Evolutionary conservation across 2,329 filamentous ascomycete genomes (phyloP), one percentile per base, ranked within the genome.

Genomic region (Rhynchosporium graminicola): DNA sequence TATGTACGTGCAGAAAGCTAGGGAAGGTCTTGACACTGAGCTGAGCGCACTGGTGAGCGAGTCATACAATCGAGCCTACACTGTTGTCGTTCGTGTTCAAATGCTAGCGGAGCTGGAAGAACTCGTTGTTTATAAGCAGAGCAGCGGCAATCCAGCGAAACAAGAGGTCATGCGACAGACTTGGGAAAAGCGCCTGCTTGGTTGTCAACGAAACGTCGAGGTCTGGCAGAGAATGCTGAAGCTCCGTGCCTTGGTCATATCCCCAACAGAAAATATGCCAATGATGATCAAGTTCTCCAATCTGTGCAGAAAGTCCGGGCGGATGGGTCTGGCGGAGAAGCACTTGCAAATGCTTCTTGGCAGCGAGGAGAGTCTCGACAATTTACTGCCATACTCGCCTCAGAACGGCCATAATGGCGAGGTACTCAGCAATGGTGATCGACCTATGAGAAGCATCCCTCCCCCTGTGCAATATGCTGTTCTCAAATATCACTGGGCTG

Each of bases 271-370:
- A 75, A 97, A 97, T 72, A 92, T 96, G 81, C 91, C 96, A 72
- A 99, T 99, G 92, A 97, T 93, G 87, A 98, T 99, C 80, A 99
- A 99, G 75, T 99, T 97, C 75, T 91, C 95, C 71, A 99, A 98
- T 71, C 85, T 99, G 5, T 99, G 96, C 77, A 90, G 96, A 71
- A 99, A 99, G 77, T 97, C 94, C 50, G 90, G 92, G 62, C 89
- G 95, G 36, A 93, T 94, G 82, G 94, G 95, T 9, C 84, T 99
- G 55, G 95, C 95, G 0, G 95, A 99, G 78, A 96, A 97, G 78
- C 96, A 93, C 10, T 80, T 99, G 59, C 93, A 95, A 74, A 91
- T 92, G 65, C 81, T 99, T n/a, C 89, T 97, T 61, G 90, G 88
- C 33, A 86, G 82, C 54, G 86, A 92, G 13, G 81, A 84, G 26